Percentiles rank a stretch among this genome's conserved stretches.
These are phyloP conservation scores for Funneliformis geosporum DNA, from an alignment of 192 early-diverging fungal genomes.

Conservation along the genomic window DNA sequence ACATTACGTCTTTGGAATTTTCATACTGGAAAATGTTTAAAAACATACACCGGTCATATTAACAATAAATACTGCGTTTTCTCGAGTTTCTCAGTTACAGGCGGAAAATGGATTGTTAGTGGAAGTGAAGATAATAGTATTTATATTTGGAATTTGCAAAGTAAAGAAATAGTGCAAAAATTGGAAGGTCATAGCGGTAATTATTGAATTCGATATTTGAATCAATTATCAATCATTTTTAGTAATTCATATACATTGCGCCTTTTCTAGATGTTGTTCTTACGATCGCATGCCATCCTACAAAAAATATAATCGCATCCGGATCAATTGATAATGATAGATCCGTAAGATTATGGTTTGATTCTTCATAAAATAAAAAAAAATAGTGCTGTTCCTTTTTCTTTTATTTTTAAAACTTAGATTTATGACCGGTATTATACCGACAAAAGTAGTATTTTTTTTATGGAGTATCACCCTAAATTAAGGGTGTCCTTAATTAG, in stretches of 20 bases:
- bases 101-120: slow-evolving; percentile 94
- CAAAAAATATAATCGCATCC: slow-evolving; percentile 92
- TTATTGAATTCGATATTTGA: background rate
- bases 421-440: background rate
- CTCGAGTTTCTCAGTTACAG: slow-evolving; percentile 90
- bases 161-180: slow-evolving; percentile 90
- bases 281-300: slow-evolving; percentile 92
- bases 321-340: slow-evolving; percentile 90
- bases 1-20: slow-evolving; percentile 95
- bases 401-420: background rate
- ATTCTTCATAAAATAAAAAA: slow-evolving; percentile 40
- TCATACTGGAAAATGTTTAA: slow-evolving; percentile 93
- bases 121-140: slow-evolving; percentile 93
- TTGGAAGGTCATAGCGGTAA: slow-evolving; percentile 89
- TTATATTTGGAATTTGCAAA: slow-evolving; percentile 98
- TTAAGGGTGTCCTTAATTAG: too few species aligned
- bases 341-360: slow-evolving; percentile 85
- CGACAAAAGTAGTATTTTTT: background rate
- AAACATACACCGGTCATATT: slow-evolving; percentile 88
- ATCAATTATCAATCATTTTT: slow-evolving; percentile 18
- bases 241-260: slow-evolving; percentile 36
- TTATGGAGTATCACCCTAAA: background rate
- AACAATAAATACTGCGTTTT: slow-evolving; percentile 94
- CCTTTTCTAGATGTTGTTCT: slow-evolving; percentile 86
- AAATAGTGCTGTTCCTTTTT: background rate